These are phyloP conservation scores for Cylindricascospora bacillispora DNA, from an alignment of 1,139 yeast genomes.

Conservation along the genomic window DNA sequence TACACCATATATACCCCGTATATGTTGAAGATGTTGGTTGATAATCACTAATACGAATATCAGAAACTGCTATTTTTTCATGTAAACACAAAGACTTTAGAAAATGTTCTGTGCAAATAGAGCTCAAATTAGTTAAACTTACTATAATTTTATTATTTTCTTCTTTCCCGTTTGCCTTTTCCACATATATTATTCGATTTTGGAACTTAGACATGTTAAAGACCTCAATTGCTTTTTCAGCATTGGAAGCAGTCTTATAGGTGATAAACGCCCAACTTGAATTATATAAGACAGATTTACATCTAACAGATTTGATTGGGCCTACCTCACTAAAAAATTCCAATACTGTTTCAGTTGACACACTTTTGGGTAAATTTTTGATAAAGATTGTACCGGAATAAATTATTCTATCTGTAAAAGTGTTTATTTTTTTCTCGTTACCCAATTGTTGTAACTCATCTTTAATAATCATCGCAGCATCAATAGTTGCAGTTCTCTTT, in stretches of 20 bases:
- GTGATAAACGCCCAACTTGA: conserved; percentile 37
- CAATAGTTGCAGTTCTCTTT: conserved; percentile 15
- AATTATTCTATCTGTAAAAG: conserved; percentile 1
- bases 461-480: conserved; percentile 15
- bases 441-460: conserved; percentile 11
- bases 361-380: conserved; percentile 32
- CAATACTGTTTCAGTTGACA: conserved; percentile 27
- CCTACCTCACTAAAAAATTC: conserved; percentile 31
- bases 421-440: conserved; percentile 8
- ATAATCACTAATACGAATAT: conserved; percentile 8
- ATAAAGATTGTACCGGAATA: conserved; percentile 31
- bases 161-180: conserved; percentile 20
- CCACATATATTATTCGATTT: conserved; percentile 22
- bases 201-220: conserved; percentile 21
- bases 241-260: conserved; percentile 26
- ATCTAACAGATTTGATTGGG: conserved; percentile 28
- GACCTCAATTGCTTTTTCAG: conserved; percentile 19
- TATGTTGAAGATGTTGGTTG: conserved; percentile 11
- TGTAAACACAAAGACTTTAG: conserved; percentile 8
- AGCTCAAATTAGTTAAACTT: conserved; percentile 17
- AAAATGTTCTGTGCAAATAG: conserved; percentile 11
- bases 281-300: conserved; percentile 12
- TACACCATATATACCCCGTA: conserved; percentile 15
- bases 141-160: conserved; percentile 5
- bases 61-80: conserved; percentile 11